Conservation (phyloP, 2,329 filamentous ascomycete genomes). For the Aspergillus sojae region DNA sequence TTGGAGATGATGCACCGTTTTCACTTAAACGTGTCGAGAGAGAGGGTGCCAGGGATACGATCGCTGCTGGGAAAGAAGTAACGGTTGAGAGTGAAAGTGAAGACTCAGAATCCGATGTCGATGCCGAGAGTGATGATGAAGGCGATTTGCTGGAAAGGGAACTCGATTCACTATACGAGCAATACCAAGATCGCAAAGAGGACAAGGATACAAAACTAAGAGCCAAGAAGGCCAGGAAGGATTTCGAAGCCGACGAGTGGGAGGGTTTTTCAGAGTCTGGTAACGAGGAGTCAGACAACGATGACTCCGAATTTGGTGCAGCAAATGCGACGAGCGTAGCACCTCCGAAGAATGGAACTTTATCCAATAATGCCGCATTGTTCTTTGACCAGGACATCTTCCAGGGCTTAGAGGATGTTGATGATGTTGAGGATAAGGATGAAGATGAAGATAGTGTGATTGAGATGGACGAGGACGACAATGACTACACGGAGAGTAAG, state of each 20-base stretch:
- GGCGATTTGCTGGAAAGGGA: constrained; percentile 81
- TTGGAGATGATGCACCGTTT: constrained; percentile 83
- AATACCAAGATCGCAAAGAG: constrained; percentile 78
- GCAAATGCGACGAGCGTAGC: constrained; percentile 33
- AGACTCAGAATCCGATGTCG: constrained; percentile 58
- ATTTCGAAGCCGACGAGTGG: constrained; percentile 86
- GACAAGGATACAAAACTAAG: constrained; percentile 83
- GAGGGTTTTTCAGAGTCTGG: constrained; percentile 77
- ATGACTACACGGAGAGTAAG: constrained; percentile 21
- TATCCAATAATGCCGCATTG: constrained; percentile 82
- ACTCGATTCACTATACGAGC: constrained; percentile 83
- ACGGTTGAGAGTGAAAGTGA: constrained; percentile 63
- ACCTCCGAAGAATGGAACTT: constrained; percentile 45
- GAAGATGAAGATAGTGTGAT: constrained; percentile 57
- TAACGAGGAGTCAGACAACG: constrained; percentile 64
- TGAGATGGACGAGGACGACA: constrained; percentile 37
- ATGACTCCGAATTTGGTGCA: constrained; percentile 44
- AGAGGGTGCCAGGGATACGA: constrained; percentile 67
- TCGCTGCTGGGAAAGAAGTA: constrained; percentile 78
- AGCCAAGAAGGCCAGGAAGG: constrained; percentile 83
- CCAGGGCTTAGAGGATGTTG: constrained; percentile 72
- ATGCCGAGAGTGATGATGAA: constrained; percentile 71
- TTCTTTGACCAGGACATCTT: constrained; percentile 98
- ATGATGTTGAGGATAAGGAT: constrained; percentile 57
- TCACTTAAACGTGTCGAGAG: constrained; percentile 80